Base-by-base conservation (phyloP, 768 basidiomycete species). In the Zangia roseola region DNA sequence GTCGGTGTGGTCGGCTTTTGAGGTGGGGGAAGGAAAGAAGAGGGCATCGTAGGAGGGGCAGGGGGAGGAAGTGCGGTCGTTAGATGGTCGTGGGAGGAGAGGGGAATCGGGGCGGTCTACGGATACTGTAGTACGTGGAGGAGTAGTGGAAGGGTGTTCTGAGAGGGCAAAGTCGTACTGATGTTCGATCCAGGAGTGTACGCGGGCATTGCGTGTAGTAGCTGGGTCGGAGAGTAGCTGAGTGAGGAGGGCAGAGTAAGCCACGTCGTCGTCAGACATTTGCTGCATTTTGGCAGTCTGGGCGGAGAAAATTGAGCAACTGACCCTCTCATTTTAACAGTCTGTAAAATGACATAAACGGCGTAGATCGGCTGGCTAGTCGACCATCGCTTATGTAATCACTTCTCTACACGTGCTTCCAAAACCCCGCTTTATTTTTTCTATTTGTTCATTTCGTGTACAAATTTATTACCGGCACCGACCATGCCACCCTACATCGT, bases 121-220 rank as follows among this genome's bases (percentile, higher is more conserved):
- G 45, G 56, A 57, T n/a, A n/a, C n/a, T n/a, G n/a, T n/a, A 0
- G 58, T 37, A 10, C 51, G 61, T 2, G 61, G 53, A 2, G 47
- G 47, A 10, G 52, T 13, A 37, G 17, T 34, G 19, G 39, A 49
- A 12, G 37, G 1, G 2, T 57, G 60, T n/a, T 67, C 66, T 2
- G 66, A 58, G 25, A 67, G 50, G 16, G 59, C 66, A 61, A 67
- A 68, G 56, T 68, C 68, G 42, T 68, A 68, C n/a, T 68, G 66
- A 24, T 69, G 68, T 36, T 68, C 66, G 20, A 68, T 68, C 66
- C 66, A 68, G 1, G 66, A 69, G 34, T 68, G 68, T 0, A 68
- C 61, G 7, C 66, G 61, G 0, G 65, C 63, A 6, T 68, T 57
- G 55, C 66, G 67, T 0, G 59, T 33, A 0, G 43, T 6, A 6